Conservation (phyloP, 139 green algal species). For the Picochlorum costavermella region DNA sequence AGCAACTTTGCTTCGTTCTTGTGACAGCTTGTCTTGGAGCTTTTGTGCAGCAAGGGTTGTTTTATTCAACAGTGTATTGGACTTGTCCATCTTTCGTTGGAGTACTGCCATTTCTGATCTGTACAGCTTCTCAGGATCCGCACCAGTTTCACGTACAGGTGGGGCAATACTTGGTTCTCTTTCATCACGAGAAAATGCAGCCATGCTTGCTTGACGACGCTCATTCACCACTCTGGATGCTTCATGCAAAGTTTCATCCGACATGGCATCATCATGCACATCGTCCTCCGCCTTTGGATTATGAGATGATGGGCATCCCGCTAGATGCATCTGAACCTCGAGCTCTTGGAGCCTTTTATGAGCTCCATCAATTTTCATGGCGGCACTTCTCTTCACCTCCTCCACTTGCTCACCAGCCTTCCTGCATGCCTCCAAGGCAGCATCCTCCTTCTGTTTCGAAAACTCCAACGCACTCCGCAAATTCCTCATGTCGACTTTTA, state of each 20-base stretch:
- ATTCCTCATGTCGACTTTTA: not conserved
- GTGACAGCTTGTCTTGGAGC: not conserved
- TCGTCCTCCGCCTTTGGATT: not conserved
- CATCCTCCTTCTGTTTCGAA: not conserved
- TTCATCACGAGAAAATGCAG: not conserved
- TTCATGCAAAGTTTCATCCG: not conserved
- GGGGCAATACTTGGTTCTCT: too few species aligned
- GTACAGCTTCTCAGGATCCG: not conserved
- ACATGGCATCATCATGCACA: not conserved
- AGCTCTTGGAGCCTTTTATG: not conserved
- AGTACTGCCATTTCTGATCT: not conserved
- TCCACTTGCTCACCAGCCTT: not conserved
- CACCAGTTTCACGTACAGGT: not conserved
- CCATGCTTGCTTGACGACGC: not conserved
- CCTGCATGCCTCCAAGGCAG: not conserved
- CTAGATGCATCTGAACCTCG: slow-evolving; percentile 2
- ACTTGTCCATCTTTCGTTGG: not conserved
- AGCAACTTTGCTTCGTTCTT: not conserved
- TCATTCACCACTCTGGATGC: not conserved
- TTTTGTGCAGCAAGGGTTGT: not conserved
- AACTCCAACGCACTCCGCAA: not conserved
- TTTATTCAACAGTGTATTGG: slow-evolving; percentile 7
- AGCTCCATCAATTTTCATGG: not conserved
- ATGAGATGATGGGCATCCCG: not conserved
- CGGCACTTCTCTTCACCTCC: not conserved